A percentile compares a stretch with the other conserved stretches of the same genome.
Conservation (phyloP, 441 rosid genomes). For the Syzygium malaccense region DNA sequence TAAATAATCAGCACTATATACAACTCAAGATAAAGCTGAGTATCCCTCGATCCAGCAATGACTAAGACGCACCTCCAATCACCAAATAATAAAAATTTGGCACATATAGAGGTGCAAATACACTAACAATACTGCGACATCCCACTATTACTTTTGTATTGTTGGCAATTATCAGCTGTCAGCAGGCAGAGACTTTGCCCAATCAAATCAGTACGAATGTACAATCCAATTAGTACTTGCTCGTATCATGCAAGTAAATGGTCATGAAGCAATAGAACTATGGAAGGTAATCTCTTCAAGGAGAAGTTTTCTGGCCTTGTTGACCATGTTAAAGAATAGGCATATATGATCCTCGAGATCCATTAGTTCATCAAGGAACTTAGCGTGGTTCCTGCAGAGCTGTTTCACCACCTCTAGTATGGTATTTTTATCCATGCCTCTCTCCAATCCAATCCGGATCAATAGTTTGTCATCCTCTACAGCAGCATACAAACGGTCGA, state of each 20-base stretch:
- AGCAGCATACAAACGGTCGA: constrained; percentile 31
- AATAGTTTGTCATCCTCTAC: constrained; percentile 41
- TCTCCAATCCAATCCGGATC: constrained; percentile 46
- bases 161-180: background rate
- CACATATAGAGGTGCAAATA: background rate
- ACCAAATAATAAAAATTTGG: background rate
- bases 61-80: background rate
- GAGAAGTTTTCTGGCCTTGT: constrained; percentile 45
- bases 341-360: constrained; percentile 53
- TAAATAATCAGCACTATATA: background rate
- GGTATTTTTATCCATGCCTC: constrained; percentile 32
- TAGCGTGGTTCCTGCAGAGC: constrained; percentile 35
- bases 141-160: background rate
- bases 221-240: background rate
- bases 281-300: constrained; percentile 38
- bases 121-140: background rate
- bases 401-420: constrained; percentile 39
- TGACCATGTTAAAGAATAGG: constrained; percentile 49
- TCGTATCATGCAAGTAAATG: background rate
- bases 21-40: background rate
- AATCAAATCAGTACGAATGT: background rate
- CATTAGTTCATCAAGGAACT: constrained; percentile 30
- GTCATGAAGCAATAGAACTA: constrained; percentile 9
- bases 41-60: background rate
- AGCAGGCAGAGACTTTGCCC: background rate